Conservation (phyloP, 1,139 yeast genomes). For the Waltiozyma sp. region DNA sequence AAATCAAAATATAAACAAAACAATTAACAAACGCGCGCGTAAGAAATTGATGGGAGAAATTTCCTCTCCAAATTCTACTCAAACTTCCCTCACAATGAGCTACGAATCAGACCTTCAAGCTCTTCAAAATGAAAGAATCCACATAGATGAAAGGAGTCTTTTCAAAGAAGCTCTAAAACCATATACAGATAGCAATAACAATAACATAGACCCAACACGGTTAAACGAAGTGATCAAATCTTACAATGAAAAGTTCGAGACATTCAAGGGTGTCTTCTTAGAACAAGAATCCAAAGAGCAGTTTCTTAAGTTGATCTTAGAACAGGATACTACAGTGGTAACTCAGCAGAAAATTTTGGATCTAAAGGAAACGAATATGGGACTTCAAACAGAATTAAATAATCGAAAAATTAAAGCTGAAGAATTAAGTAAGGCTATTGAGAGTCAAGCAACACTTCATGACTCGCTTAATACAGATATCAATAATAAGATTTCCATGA, state of each 20-base stretch:
- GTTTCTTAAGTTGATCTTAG: conserved; percentile 34
- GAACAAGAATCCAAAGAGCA: conserved; percentile 62
- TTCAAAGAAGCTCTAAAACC: not conserved
- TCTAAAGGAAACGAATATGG: not conserved
- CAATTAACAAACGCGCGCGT: too few relatives aligned
- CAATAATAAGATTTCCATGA: conserved; percentile 6
- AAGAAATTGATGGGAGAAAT: too few relatives aligned
- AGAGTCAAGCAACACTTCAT: conserved; percentile 4
- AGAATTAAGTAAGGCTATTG: not conserved
- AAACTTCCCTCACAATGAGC: not conserved
- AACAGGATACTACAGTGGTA: conserved; percentile 20
- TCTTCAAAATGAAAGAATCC: not conserved
- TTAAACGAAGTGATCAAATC: conserved; percentile 10
- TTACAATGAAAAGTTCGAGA: conserved; percentile 26
- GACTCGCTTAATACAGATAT: conserved; percentile 15
- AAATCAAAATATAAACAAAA: too few relatives aligned
- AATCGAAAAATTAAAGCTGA: not conserved
- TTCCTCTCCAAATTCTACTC: too few relatives aligned
- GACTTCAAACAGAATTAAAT: not conserved
- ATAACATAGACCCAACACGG: conserved; percentile 16
- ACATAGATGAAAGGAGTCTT: not conserved
- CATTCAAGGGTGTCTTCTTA: conserved; percentile 47
- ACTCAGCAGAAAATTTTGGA: conserved; percentile 6
- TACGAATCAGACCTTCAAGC: not conserved
- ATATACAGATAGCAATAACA: not conserved